Conservation (phyloP, 164 flowering plant species). For the Tinospora cordifolia region DNA sequence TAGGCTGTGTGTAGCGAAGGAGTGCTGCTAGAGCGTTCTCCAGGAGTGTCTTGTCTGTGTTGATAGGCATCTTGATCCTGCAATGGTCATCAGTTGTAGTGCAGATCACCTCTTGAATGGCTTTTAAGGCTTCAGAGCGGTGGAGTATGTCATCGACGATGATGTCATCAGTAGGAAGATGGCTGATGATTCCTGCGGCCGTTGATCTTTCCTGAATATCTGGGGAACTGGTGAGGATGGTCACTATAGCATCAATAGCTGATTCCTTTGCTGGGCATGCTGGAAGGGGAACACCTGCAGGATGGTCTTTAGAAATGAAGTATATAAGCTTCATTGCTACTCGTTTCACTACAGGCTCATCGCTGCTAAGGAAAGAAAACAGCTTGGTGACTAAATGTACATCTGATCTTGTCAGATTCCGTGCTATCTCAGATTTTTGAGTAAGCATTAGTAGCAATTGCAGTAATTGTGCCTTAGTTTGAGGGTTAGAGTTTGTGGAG, state of each 20-base stretch:
- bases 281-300: conserved; percentile 20
- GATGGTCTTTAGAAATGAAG: conserved; percentile 16
- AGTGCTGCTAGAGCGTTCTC: conserved; percentile 26
- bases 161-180: conserved; percentile 19
- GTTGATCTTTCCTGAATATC: conserved; percentile 16
- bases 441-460: conserved; percentile 15
- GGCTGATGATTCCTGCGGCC: conserved; percentile 24
- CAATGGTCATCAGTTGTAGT: conserved; percentile 8
- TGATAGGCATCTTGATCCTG: background rate
- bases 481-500: conserved; percentile 7
- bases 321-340: conserved; percentile 21
- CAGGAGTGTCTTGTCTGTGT: conserved; percentile 10
- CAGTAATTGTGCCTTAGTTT: conserved; percentile 8
- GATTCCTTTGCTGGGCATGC: conserved; percentile 18
- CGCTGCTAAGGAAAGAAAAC: conserved; percentile 10
- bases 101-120: conserved; percentile 21
- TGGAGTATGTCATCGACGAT: conserved; percentile 15
- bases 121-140: conserved; percentile 21
- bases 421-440: conserved; percentile 17
- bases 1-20: conserved; percentile 18
- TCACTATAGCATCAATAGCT: conserved; percentile 17
- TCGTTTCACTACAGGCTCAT: conserved; percentile 9
- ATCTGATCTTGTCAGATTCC: conserved; percentile 8
- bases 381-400: conserved; percentile 10
- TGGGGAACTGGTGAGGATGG: conserved; percentile 19